Base-by-base conservation (phyloP, 148 eudicot genomes). In the Dysphania ambrosioides region DNA sequence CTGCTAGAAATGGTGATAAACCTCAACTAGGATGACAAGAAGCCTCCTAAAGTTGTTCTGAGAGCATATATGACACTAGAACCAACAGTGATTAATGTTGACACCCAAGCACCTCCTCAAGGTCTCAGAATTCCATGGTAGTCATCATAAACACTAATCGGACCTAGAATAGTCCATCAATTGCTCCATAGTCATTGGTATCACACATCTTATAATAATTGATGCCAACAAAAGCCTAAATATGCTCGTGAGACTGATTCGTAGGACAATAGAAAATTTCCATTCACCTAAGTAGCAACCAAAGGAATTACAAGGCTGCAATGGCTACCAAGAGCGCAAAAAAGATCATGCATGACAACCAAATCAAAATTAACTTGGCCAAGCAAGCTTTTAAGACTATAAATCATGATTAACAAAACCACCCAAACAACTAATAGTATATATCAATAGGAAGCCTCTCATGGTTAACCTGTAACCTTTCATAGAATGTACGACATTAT, bases 41-140 rank as follows among this genome's bases (percentile, higher is more conserved):
- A 61, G 36, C 34, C 7, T 4, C 65, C 36, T 29, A n/a, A n/a
- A n/a, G n/a, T n/a, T n/a, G n/a, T n/a, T n/a, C n/a, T n/a, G n/a
- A n/a, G 18, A 61, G 36, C 65, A 29, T 61, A 2, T 35, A 60
- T 27, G n/a, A 61, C 21, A 16, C n/a, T 12, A 61, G 65, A 29
- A 31, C 19, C 36, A 53, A 53, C 24, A 19, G 21, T 61, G 29
- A 9, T 15, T 30, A n/a, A 31, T 61, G 16, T 15, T 30, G 8
- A 61, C 36, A 61, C 29, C 65, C 42, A 34, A 63, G 67, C 2
- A 63, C 19, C 41, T 32, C 40, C 41, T 62, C n/a, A 62, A 6
- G 67, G 67, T 7, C 41, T 63, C 26, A n/a, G n/a, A n/a, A n/a
- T n/a, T n/a, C n/a, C n/a, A n/a, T 18, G 41, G 67, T 63, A n/a